Percentiles rank a stretch among this genome's conserved stretches.
Evolutionary conservation across 768 basidiomycete genomes (phyloP).

Genomic region (Tremella fuciformis): DNA sequence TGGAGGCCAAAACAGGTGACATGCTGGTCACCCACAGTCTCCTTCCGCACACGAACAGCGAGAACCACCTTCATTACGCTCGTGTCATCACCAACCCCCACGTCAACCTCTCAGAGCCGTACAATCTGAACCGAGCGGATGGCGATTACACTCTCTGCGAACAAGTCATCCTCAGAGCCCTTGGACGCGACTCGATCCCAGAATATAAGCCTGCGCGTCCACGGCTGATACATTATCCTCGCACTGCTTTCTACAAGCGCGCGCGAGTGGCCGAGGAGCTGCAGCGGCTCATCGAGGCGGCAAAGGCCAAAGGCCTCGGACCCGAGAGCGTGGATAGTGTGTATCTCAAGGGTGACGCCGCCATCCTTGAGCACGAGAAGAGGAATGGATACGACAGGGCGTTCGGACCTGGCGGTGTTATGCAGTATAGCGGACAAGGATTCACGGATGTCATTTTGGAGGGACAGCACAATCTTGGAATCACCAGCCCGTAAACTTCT

Average conservation of each 20-base stretch:
- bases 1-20: conserved; percentile 30
- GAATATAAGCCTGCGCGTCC: conserved; percentile 20
- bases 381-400: conserved; percentile 23
- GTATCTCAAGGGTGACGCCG: conserved; percentile 23
- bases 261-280: conserved; percentile 23
- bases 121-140: conserved; percentile 22
- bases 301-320: conserved; percentile 20
- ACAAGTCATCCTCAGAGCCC: conserved; percentile 35
- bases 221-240: conserved; percentile 26
- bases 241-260: conserved; percentile 32
- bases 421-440: too few species aligned
- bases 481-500: too few species aligned
- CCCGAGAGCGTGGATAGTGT: conserved; percentile 26
- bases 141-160: conserved; percentile 33
- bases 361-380: conserved; percentile 24
- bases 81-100: conserved; percentile 37
- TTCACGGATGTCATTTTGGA: too few species aligned
- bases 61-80: too few species aligned
- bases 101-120: conserved; percentile 23
- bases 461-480: too few species aligned
- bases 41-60: conserved; percentile 24
- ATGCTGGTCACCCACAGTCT: conserved; percentile 23
- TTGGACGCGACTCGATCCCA: conserved; percentile 20
- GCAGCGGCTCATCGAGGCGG: conserved; percentile 27
- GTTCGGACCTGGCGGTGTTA: conserved; percentile 16